These are phyloP conservation scores for Blakeslea trispora DNA, from an alignment of 371 early-diverging fungal species.

Conservation along the genomic window DNA sequence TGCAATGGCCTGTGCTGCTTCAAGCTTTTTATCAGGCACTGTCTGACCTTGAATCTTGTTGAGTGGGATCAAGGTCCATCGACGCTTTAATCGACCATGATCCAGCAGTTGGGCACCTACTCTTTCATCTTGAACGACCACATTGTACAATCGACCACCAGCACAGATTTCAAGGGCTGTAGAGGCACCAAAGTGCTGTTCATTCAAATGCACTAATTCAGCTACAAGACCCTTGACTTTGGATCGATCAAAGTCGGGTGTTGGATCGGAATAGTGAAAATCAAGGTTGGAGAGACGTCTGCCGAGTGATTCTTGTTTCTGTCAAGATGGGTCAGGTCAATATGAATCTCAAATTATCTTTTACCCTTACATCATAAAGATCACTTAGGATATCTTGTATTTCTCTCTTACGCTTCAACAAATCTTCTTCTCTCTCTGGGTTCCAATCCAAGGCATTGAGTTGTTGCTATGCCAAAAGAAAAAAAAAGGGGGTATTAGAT, in stretches of 20 bases:
- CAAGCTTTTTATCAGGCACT: slow-evolving; percentile 62
- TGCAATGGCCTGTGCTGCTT: slow-evolving; percentile 71
- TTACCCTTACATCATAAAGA: slow-evolving; percentile 52
- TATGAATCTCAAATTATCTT: too few relatives aligned
- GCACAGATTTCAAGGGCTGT: slow-evolving; percentile 94
- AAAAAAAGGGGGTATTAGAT: too few relatives aligned
- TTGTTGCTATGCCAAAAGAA: background rate
- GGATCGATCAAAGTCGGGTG: slow-evolving; percentile 84
- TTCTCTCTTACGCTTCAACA: slow-evolving; percentile 38
- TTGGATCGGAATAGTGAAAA: slow-evolving; percentile 71
- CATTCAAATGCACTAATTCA: slow-evolving; percentile 75
- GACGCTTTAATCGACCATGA: slow-evolving; percentile 73
- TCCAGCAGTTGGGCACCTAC: slow-evolving; percentile 87
- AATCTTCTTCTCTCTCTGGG: slow-evolving; percentile 46
- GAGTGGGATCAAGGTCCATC: slow-evolving; percentile 97
- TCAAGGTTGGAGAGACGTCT: slow-evolving; percentile 61
- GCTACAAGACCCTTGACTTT: slow-evolving; percentile 93
- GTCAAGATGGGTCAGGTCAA: slow-evolving; percentile 5
- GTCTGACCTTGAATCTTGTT: slow-evolving; percentile 86
- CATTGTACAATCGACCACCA: slow-evolving; percentile 91
- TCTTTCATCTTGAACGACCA: slow-evolving; percentile 93
- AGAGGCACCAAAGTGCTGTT: slow-evolving; percentile 60
- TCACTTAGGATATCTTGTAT: slow-evolving; percentile 35
- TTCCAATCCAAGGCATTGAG: slow-evolving; percentile 52
- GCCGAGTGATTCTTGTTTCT: slow-evolving; percentile 52